Evolutionary conservation across 2,329 filamentous ascomycete genomes (phyloP).

Genomic region (Drechslerella coelobrocha): DNA sequence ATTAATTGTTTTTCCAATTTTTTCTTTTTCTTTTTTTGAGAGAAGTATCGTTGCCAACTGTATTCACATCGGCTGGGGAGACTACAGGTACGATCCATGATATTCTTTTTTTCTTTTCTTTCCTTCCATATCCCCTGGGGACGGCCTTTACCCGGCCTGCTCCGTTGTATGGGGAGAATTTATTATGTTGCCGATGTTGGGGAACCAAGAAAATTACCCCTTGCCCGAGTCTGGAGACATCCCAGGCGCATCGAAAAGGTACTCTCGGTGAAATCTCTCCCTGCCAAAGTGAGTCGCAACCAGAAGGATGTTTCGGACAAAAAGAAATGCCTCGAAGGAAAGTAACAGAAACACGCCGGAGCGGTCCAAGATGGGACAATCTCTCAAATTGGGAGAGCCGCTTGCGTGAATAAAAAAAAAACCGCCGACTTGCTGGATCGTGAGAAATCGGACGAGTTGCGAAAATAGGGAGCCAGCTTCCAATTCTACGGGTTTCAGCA

Average conservation of each 20-base stretch:
- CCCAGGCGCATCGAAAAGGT: slow-evolving; percentile 30
- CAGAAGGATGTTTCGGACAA: slow-evolving; percentile 42
- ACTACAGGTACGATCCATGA: slow-evolving; percentile 23
- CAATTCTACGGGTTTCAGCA: slow-evolving; percentile 32
- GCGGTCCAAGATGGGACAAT: not conserved
- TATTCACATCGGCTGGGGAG: slow-evolving; percentile 28
- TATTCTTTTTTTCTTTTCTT: not conserved
- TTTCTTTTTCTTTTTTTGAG: not conserved
- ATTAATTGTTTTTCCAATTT: slow-evolving; percentile 2
- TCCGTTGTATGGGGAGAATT: slow-evolving; percentile 37
- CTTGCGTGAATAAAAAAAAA: not conserved
- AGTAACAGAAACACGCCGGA: not conserved
- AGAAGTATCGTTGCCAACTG: not conserved
- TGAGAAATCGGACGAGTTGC: slow-evolving; percentile 1
- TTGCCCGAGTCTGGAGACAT: slow-evolving; percentile 27
- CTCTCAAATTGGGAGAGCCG: not conserved
- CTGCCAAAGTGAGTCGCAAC: slow-evolving; percentile 35
- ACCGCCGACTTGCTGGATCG: not conserved
- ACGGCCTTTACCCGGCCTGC: slow-evolving; percentile 41
- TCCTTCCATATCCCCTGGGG: slow-evolving; percentile 6
- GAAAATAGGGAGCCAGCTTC: slow-evolving; percentile 7
- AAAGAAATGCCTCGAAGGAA: slow-evolving; percentile 45
- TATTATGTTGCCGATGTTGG: slow-evolving; percentile 25
- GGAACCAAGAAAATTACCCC: not conserved
- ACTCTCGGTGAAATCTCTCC: slow-evolving; percentile 29